Evolutionary conservation across 108 stramenopile species (phyloP).

Genomic region (Nitzschia putrida): DNA sequence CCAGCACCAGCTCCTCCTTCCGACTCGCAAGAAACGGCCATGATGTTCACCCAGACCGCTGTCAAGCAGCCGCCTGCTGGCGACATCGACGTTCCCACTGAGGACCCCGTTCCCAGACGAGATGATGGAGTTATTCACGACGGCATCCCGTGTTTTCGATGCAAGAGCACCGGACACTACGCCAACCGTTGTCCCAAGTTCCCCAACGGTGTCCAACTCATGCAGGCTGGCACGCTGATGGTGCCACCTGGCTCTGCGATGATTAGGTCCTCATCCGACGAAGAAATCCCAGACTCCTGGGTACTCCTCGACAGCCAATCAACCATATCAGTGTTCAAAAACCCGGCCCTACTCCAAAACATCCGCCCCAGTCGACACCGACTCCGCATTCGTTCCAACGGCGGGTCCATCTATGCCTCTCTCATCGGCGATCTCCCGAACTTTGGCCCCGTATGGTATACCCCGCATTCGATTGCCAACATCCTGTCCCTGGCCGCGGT

Average conservation of each 20-base stretch:
- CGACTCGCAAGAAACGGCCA: too few species aligned
- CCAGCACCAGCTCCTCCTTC: too few species aligned
- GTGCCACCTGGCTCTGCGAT: too few species aligned
- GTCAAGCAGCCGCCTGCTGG: too few species aligned
- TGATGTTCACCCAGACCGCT: too few species aligned
- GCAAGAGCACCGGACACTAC: slow-evolving; percentile 12
- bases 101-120: too few species aligned
- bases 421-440: slow-evolving; percentile 26
- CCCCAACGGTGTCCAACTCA: too few species aligned
- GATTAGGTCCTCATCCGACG: too few species aligned
- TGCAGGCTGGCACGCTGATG: too few species aligned
- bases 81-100: too few species aligned
- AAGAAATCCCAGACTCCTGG: too few species aligned
- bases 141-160: slow-evolving; percentile 8
- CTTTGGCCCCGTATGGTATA: slow-evolving; percentile 38
- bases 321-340: slow-evolving; percentile 31
- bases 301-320: slow-evolving; percentile 51
- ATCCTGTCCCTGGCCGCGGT: slow-evolving; percentile 41
- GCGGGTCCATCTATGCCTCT: slow-evolving; percentile 8
- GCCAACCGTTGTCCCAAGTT: slow-evolving; percentile 4
- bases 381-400: slow-evolving; percentile 17
- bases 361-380: slow-evolving; percentile 8
- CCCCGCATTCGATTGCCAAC: slow-evolving; percentile 45
- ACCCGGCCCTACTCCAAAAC: slow-evolving; percentile 16
- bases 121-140: neutral